These are phyloP conservation scores for Recurvomyces mirabilis DNA, from an alignment of 495 filamentous ascomycete species.

Conservation along the genomic window DNA sequence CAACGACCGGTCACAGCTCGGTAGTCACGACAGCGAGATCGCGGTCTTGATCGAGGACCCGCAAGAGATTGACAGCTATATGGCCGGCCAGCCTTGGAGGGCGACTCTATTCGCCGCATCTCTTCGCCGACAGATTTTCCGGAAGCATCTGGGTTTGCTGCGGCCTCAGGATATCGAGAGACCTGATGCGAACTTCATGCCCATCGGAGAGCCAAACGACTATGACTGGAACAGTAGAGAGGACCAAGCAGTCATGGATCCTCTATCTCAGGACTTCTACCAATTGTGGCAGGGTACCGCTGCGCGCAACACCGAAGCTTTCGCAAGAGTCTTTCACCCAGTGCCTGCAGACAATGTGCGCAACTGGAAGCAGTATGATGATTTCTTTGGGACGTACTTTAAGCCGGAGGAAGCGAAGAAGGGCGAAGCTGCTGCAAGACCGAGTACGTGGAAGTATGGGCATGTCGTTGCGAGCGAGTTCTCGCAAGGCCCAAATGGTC, in stretches of 20 bases:
- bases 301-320: conserved; percentile 70
- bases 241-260: conserved; percentile 66
- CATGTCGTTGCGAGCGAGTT: conserved; percentile 82
- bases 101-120: conserved; percentile 74
- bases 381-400: conserved; percentile 70
- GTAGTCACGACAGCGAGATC: conserved; percentile 72
- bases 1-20: conserved; percentile 89
- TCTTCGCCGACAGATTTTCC: conserved; percentile 74
- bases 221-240: conserved; percentile 75
- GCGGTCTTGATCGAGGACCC: conserved; percentile 74
- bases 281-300: conserved; percentile 65
- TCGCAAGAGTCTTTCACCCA: conserved; percentile 73
- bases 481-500: conserved; percentile 45
- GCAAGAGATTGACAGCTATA: conserved; percentile 52
- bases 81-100: conserved; percentile 58
- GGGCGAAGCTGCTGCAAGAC: not conserved
- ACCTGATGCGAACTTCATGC: conserved; percentile 62
- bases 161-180: conserved; percentile 54
- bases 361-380: conserved; percentile 77
- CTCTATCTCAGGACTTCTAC: conserved; percentile 54
- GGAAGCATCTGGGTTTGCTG: conserved; percentile 83
- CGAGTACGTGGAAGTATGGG: conserved; percentile 54
- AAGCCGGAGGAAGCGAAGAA: conserved; percentile 34
- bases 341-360: conserved; percentile 72
- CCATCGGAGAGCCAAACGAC: conserved; percentile 54